Evolutionary conservation across 2,329 filamentous ascomycete species (phyloP).

Genomic region (Ceratocystis eucalypticola): DNA sequence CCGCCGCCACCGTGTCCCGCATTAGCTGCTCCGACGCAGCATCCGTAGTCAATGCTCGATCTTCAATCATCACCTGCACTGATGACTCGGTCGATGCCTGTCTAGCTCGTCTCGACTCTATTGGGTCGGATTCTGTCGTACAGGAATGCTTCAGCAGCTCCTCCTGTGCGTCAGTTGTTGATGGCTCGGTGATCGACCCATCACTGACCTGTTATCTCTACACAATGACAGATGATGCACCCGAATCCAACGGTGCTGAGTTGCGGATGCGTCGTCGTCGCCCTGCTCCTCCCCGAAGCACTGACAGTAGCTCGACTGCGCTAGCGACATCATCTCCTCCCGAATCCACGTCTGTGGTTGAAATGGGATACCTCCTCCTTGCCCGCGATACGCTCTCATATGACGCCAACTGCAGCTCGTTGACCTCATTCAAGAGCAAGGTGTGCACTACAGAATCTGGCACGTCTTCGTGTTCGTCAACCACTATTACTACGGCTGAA

Average conservation of each 20-base stretch:
- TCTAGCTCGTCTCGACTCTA: constrained; percentile 27
- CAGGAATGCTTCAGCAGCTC: constrained; percentile 28
- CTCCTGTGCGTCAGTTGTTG: constrained; percentile 26
- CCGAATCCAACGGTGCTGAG: constrained; percentile 9
- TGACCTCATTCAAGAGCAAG: constrained; percentile 25
- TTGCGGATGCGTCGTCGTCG: constrained; percentile 17
- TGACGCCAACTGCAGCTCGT: constrained; percentile 17
- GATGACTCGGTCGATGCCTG: constrained; percentile 33
- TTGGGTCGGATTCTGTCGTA: constrained; percentile 27
- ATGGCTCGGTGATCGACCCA: constrained; percentile 25
- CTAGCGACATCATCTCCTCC: not conserved
- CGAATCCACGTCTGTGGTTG: constrained; percentile 17
- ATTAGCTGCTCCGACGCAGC: constrained; percentile 23
- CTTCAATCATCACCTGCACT: constrained; percentile 28
- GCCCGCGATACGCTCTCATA: constrained; percentile 12
- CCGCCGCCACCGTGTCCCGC: constrained; percentile 26
- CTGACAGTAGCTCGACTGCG: constrained; percentile 1
- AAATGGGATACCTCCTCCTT: constrained; percentile 20
- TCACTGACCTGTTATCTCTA: constrained; percentile 26
- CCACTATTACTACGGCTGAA: constrained; percentile 26
- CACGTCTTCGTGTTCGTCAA: constrained; percentile 31
- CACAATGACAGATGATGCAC: constrained; percentile 20
- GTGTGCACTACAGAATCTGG: constrained; percentile 24
- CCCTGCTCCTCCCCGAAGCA: constrained; percentile 3
- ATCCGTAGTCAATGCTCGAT: constrained; percentile 29